Percentiles rank a stretch among this genome's conserved stretches.
phyloP scores from a whole-genome alignment of 2,329 filamentous ascomycete species.

The Orbilia blumenaviensis region DNA sequence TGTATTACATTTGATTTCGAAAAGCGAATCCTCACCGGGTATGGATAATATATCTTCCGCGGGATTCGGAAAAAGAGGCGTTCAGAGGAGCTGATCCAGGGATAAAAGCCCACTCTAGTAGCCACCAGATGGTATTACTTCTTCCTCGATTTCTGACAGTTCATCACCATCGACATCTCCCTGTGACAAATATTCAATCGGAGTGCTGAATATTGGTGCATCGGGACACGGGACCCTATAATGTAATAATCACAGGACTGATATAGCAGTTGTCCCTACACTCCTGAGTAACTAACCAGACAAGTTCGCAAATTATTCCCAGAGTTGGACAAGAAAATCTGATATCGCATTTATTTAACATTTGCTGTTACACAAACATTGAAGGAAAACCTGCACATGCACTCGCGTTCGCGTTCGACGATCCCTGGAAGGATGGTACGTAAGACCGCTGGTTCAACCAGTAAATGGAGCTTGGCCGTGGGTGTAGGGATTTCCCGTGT shows the following conservation, averaged over 20 bases:
- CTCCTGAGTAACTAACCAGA: too few relatives aligned
- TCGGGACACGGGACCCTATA: background rate
- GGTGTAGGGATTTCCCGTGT: conserved; percentile 31
- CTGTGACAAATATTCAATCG: background rate
- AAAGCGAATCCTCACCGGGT: conserved; percentile 10
- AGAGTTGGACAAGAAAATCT: conserved; percentile 24
- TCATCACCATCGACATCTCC: background rate
- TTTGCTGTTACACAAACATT: conserved; percentile 37
- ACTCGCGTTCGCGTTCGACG: conserved; percentile 7
- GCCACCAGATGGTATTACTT: background rate
- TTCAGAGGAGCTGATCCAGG: conserved; percentile 23
- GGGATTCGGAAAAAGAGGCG: conserved; percentile 46
- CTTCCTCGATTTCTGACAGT: background rate
- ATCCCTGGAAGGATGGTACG: conserved; percentile 22
- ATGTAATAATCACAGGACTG: background rate
- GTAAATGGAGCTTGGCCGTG: conserved; percentile 10
- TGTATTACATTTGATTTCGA: conserved; percentile 22
- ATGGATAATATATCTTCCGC: conserved; percentile 54
- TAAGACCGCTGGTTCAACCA: conserved; percentile 15
- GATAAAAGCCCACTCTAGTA: conserved; percentile 9
- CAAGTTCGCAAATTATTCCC: too few relatives aligned
- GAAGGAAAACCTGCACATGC: conserved; percentile 15
- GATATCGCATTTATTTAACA: conserved; percentile 39
- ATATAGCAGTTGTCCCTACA: background rate
- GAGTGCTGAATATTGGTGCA: background rate